Base-by-base conservation (phyloP, 2,329 filamentous ascomycete species). In the Ceratocystis colombiana region DNA sequence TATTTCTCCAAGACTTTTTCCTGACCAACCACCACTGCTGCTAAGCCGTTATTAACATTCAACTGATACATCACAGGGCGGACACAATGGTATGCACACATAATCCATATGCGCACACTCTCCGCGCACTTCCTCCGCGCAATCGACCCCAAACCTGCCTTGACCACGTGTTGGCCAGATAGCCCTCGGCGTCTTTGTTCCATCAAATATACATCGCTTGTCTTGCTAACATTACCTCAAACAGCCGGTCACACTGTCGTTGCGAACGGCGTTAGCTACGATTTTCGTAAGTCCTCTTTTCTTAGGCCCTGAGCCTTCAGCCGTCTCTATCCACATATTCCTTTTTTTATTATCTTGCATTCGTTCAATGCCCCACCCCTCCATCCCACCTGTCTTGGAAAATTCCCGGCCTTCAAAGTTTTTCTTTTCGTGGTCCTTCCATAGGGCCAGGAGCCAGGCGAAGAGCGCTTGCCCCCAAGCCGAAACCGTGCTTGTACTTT, bases 291-390 rank as follows among this genome's bases (percentile, higher is more conserved):
- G 59, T 66, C 17, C 3, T 45, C 17, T 81, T 80, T 75, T 37
- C 37, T 82, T 84, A 70, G 83, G 87, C 73, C 80, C 88, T 68
- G 76, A 87, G 62, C 83, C 17, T 37, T 50, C 10, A 30, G 20
- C 25, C 20, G 37, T 20, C 8, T 45, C 20, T 10, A 20, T 12
- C 37, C 17, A 20, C 33, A 37, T 37, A 37, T 37, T 37, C 8
- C 33, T 30, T 20, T 57, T 20, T 33, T 28, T 28, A 55, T 3
- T 20, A 15, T 10, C 30, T 22, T 5, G 30, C 8, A 15, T 15
- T 17, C 30, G 20, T 20, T 20, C n/a, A 44, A 46, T 12, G 28
- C 33, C 17, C 50, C 50, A 20, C 20, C 22, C 50, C 22, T 25
- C 50, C 7, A 12, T 22, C 50, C 50, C 50, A 10, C 12, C 53